These are phyloP conservation scores for Houttuynia cordata DNA, from an alignment of 164 flowering plant genomes.

Conservation along the genomic window DNA sequence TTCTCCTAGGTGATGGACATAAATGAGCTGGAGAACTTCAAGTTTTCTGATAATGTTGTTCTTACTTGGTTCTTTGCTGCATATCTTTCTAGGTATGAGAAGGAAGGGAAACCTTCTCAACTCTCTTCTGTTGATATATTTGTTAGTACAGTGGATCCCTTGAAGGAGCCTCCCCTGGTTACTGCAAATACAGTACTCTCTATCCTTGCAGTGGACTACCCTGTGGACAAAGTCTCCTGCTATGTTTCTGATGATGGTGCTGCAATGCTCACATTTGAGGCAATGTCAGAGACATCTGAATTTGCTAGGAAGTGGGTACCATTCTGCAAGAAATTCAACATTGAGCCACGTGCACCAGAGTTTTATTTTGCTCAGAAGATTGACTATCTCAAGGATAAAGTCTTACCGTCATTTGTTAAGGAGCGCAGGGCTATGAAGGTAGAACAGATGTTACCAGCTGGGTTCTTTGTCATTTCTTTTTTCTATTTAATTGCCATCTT, in stretches of 20 bases:
- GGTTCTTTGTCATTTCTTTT: neutral
- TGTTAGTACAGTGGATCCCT: slow-evolving; percentile 67
- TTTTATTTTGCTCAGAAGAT: slow-evolving; percentile 53
- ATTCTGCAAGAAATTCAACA: slow-evolving; percentile 54
- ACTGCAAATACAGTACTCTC: slow-evolving; percentile 73
- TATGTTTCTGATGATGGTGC: slow-evolving; percentile 84
- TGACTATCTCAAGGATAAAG: slow-evolving; percentile 57
- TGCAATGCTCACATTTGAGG: slow-evolving; percentile 67
- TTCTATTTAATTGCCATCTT: neutral
- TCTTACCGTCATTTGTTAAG: slow-evolving; percentile 49
- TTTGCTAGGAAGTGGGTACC: slow-evolving; percentile 74
- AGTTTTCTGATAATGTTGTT: neutral
- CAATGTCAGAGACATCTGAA: slow-evolving; percentile 59
- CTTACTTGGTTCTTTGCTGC: neutral
- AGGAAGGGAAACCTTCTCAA: slow-evolving; percentile 54
- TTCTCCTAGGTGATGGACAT: neutral
- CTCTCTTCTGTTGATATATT: slow-evolving; percentile 43
- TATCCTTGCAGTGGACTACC: slow-evolving; percentile 65
- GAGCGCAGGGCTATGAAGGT: slow-evolving; percentile 77
- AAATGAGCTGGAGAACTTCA: neutral
- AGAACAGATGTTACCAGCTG: neutral
- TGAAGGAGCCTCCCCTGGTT: slow-evolving; percentile 58
- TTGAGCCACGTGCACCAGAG: slow-evolving; percentile 74
- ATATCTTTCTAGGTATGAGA: slow-evolving; percentile 42
- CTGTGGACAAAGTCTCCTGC: slow-evolving; percentile 56